A percentile compares a stretch with the other conserved stretches of the same genome.
Evolutionary conservation across 345 rosid species (phyloP).

Genomic region (Acer campestre): DNA sequence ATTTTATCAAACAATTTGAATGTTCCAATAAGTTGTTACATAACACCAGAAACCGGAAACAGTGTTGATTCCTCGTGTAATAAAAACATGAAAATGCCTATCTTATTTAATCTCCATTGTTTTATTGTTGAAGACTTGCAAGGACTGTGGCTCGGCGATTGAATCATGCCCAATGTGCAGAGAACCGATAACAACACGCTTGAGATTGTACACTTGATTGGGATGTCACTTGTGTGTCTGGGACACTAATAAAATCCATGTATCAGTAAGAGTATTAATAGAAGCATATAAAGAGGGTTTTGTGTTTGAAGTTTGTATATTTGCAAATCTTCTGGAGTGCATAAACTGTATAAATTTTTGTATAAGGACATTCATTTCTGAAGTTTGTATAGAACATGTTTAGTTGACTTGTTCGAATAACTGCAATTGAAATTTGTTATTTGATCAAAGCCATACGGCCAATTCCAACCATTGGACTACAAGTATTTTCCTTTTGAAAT

Average conservation of each 20-base stretch:
- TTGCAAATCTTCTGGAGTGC: background rate
- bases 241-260: background rate
- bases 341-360: background rate
- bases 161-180: conserved; percentile 78
- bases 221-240: background rate
- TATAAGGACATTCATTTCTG: background rate
- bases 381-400: background rate
- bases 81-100: background rate
- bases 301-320: background rate
- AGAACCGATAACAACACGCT: conserved; percentile 65
- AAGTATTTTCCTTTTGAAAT: background rate
- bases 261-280: background rate
- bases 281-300: background rate
- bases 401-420: no score
- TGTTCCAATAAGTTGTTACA: background rate
- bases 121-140: conserved; percentile 65
- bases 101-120: background rate
- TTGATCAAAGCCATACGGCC: background rate
- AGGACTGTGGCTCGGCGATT: conserved; percentile 67
- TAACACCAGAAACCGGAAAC: background rate
- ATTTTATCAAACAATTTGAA: background rate
- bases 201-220: conserved; percentile 60
- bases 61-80: background rate
- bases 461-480: background rate
- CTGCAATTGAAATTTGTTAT: background rate